Conservation (phyloP, 148 eudicot genomes). For the Mesembryanthemum crystallinum region DNA sequence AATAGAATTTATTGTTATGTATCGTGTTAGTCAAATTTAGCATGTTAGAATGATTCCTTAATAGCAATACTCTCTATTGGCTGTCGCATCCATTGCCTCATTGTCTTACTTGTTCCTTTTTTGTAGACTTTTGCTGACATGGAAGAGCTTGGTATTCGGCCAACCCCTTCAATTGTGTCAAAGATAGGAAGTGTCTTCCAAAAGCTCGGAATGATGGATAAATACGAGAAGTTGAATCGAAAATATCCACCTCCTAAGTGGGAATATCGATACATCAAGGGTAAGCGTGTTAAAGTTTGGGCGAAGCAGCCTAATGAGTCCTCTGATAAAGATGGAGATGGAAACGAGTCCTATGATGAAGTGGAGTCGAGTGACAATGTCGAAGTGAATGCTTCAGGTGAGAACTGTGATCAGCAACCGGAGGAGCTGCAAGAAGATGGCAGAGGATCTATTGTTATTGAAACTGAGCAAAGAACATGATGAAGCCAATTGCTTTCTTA, state of each 20-base stretch:
- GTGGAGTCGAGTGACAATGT: neutral
- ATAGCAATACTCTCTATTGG: neutral
- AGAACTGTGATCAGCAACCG: conserved; percentile 12
- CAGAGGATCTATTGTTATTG: neutral
- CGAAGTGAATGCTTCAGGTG: conserved; percentile 4
- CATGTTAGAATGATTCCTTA: too few species aligned
- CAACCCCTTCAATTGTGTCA: conserved; percentile 53
- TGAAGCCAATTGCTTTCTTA: neutral
- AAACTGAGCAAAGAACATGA: neutral
- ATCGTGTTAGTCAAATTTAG: too few species aligned
- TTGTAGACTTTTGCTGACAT: conserved; percentile 79
- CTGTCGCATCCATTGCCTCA: neutral
- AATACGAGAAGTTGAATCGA: conserved; percentile 57
- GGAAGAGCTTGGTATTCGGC: conserved; percentile 90
- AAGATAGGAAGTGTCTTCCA: conserved; percentile 75
- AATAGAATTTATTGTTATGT: too few species aligned
- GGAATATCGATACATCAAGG: conserved; percentile 77
- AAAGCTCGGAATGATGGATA: conserved; percentile 82
- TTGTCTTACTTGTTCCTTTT: neutral
- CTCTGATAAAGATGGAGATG: conserved; percentile 16
- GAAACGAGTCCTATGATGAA: conserved; percentile 24
- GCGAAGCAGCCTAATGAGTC: conserved; percentile 36
- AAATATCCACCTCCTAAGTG: conserved; percentile 87
- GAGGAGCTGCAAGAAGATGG: conserved; percentile 3
- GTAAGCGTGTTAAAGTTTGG: conserved; percentile 69